A percentile compares a stretch with the other conserved stretches of the same genome.
Conservation (phyloP, 805 yeast species). For the Sugiyamaella smithiae region DNA sequence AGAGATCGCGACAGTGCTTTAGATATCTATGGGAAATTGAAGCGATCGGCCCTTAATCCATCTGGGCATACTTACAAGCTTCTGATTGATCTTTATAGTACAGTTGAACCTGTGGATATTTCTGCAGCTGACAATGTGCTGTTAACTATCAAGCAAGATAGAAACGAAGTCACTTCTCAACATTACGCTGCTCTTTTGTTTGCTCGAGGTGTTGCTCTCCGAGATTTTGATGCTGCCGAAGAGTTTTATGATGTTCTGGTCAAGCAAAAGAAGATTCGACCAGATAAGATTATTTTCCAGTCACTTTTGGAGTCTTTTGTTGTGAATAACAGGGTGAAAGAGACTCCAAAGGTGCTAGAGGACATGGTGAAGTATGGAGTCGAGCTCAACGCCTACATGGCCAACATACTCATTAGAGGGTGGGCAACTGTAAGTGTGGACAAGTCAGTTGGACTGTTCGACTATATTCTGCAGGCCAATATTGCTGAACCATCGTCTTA, state of each 20-base stretch:
- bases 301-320: conserved; percentile 41
- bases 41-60: conserved; percentile 30
- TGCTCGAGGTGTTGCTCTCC: conserved; percentile 38
- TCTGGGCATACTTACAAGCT: conserved; percentile 41
- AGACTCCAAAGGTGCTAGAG: conserved; percentile 31
- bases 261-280: conserved; percentile 31
- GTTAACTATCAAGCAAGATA: conserved; percentile 30
- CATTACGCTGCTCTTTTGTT: conserved; percentile 39
- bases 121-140: conserved; percentile 37
- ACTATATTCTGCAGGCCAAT: conserved; percentile 23
- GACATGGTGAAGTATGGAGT: conserved; percentile 36
- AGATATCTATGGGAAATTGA: conserved; percentile 31
- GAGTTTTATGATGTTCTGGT: conserved; percentile 34
- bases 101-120: conserved; percentile 34
- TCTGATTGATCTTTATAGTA: conserved; percentile 37
- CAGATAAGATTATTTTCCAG: conserved; percentile 39
- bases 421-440: conserved; percentile 34
- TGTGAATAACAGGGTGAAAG: conserved; percentile 32
- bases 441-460: conserved; percentile 30
- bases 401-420: conserved; percentile 34
- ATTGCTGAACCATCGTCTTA: conserved; percentile 36
- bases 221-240: conserved; percentile 35
- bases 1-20: conserved; percentile 35
- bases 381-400: conserved; percentile 34
- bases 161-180: conserved; percentile 30